A percentile compares a stretch with the other conserved stretches of the same genome.
phyloP scores from a whole-genome alignment of 2,329 filamentous ascomycete species.

The Beauveria pseudobassiana region DNA sequence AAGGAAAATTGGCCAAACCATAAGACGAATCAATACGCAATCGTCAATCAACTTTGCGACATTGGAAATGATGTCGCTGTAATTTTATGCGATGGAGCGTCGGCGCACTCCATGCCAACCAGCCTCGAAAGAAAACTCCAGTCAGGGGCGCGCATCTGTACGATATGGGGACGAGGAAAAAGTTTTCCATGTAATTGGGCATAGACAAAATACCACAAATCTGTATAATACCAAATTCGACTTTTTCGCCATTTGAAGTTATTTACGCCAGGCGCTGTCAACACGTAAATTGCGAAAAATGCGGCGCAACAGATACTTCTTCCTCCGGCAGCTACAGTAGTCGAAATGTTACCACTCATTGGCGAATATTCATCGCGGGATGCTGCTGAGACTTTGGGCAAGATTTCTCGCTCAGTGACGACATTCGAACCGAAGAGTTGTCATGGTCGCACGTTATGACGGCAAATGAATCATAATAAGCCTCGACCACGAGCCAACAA shows the following conservation, averaged over 20 bases:
- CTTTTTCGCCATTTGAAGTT: background rate
- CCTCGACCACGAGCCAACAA: background rate
- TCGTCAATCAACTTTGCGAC: background rate
- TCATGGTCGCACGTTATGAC: background rate
- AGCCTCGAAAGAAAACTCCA: background rate
- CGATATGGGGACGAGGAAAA: background rate
- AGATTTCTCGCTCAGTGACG: background rate
- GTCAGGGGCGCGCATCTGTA: conserved; percentile 6
- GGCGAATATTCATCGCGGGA: background rate
- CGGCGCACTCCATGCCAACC: background rate
- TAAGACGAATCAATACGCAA: background rate
- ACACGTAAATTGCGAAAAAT: background rate
- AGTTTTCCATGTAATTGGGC: background rate
- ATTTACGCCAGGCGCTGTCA: background rate
- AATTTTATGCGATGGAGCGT: background rate
- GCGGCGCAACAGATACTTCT: background rate
- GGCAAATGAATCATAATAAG: background rate
- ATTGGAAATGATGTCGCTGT: background rate
- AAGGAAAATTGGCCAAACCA: background rate
- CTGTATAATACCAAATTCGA: background rate
- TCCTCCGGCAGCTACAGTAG: background rate
- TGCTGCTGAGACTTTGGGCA: background rate
- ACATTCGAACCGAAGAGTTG: background rate
- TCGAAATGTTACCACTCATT: background rate
- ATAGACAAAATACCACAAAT: conserved; percentile 8